Evolutionary conservation across 1,139 yeast species (phyloP).

Genomic region (Candida albicans): DNA sequence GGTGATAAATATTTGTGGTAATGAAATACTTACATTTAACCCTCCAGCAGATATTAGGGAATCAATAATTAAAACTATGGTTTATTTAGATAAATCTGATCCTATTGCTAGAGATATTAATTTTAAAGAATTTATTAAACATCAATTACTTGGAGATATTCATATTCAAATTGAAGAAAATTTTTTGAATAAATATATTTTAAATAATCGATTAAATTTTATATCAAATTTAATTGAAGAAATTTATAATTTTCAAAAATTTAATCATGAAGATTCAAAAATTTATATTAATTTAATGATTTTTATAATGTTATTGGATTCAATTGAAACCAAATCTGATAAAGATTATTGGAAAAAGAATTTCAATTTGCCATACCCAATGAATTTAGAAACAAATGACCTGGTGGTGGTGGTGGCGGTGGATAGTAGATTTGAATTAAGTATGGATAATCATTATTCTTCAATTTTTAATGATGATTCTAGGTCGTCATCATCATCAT

Average conservation of each 20-base stretch:
- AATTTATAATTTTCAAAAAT: conserved; percentile 20
- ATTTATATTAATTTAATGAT: conserved; percentile 28
- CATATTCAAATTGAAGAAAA: background rate
- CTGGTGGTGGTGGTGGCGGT: no score
- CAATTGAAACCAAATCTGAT: conserved; percentile 19
- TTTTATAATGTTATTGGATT: conserved; percentile 21
- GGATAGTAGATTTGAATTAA: conserved; percentile 7
- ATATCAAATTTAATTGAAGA: conserved; percentile 20
- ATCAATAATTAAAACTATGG: conserved; percentile 5
- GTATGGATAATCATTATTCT: conserved; percentile 18
- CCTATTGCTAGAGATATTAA: conserved; percentile 8
- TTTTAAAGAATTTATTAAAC: conserved; percentile 9
- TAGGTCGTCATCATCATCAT: background rate
- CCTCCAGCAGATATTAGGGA: conserved; percentile 7
- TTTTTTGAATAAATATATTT: conserved; percentile 10
- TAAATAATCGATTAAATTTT: conserved; percentile 13
- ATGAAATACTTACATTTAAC: conserved; percentile 10
- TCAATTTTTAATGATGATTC: conserved; percentile 17
- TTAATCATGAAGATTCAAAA: conserved; percentile 30
- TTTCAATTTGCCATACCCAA: conserved; percentile 6
- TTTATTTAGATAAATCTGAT: background rate
- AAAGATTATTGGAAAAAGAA: conserved; percentile 27
- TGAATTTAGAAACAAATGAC: background rate
- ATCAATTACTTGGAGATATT: conserved; percentile 5
- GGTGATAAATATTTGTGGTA: conserved; percentile 23